Evolutionary conservation across 140 eudicot genomes (phyloP), one percentile per base, ranked within the genome.

Genomic region (Cichorium intybus): DNA sequence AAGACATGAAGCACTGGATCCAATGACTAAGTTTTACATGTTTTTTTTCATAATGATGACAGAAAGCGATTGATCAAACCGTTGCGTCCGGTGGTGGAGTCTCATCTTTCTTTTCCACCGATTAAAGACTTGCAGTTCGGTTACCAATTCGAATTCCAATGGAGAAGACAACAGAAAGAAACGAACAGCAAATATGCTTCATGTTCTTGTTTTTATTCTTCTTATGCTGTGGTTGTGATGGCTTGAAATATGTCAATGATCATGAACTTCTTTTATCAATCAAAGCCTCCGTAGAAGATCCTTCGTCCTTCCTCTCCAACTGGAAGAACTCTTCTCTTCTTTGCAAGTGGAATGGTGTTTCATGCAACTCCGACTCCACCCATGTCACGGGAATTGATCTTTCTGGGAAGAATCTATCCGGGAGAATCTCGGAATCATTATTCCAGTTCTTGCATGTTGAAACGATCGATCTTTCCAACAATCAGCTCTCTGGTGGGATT

Each of bases 301-400:
- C 89, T 50, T 68, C 72, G 18, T 29, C 57, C 18, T 76, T 82
- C 27, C 95, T 91, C 29, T 74, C 81, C 70, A 82, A 68, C 67
- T 91, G 97, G 97, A 79, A 81, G 37, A 81, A 77, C 47, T 50
- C 85, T 20, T 87, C 88, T 41, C 62, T 77, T 5, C 57, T 75
- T 12, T 91, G 97, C 66, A 46, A 64, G 28, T 91, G 96, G 96
- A 72, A 82, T 48, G 97, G 97, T 22, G 70, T 91, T 66, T 11
- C 83, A 29, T 91, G 97, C 51, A 70, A 81, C 45, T 60, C 75
- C 27, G 57, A 69, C 41, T 81, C 84, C 18, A 78, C 89, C 27
- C 81, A 70, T 33, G 85, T 91, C 46, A 17, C 61, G 2, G 77
- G 69, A 73, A 75, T 90, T 24, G 76, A 80, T 58, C 95, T 90